Evolutionary conservation across 306 rosid genomes (phyloP), one percentile per base, ranked within the genome.

Genomic region (Crotalaria pallida): DNA sequence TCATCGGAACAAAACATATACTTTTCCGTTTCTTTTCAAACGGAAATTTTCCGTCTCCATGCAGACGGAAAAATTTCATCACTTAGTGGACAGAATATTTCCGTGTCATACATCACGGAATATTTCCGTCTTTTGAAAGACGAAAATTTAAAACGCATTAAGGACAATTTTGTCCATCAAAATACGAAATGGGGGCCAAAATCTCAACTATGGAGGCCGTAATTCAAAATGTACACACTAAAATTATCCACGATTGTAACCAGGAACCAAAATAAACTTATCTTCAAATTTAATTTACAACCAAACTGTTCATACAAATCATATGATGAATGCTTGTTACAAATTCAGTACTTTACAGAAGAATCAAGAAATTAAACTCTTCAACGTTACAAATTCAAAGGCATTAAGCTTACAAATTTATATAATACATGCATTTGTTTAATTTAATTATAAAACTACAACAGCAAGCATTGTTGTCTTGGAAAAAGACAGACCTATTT

Each of bases 261-360:
- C 11, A 2, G 13, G 3, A 0, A 10, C n/a, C n/a, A 10, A 38
- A 38, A 10, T 9, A 38, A 0, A 38, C n/a, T 10, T 3, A 33
- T 22, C 3, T 13, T 1, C 3, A 22, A 70, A 45, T 55, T 58
- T 49, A 80, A 64, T 77, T 50, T 77, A 79, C 78, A 81, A 47
- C 77, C 83, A 70, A 65, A 65, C 74, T 56, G 64, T 38, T 62
- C 66, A 49, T 62, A 65, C 75, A 77, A 45, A 78, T 67, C 57
- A 67, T 76, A 72, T 77, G 45, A 53, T 66, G 40, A 70, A 62
- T 67, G 72, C 75, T 62, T 55, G 77, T 82, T 27, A 73, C 49
- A 55, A 66, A 74, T 78, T 81, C 51, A 22, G 76, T 84, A 77
- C 67, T 88, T 83, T 84, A 92, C 92, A 84, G 77, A 86, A 78